Percentiles rank a stretch among this genome's conserved stretches.
These are phyloP conservation scores for Trapa bicornis DNA, from an alignment of 345 rosid species.

Conservation along the genomic window DNA sequence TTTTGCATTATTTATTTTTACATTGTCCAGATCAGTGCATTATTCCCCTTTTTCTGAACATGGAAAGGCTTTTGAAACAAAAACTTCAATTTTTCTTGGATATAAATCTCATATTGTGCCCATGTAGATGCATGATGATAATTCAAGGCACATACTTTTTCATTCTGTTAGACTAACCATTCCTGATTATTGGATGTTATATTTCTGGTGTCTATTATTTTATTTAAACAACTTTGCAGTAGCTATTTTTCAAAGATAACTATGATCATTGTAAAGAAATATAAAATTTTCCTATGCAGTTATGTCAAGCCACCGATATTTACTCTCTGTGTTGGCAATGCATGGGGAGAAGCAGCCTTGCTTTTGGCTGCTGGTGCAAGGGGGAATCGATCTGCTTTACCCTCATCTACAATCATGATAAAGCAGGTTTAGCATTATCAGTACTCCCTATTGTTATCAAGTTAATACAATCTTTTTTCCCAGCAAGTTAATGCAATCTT, in stretches of 20 bases:
- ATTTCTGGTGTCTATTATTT: neutral
- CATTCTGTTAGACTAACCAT: neutral
- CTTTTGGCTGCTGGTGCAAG: conserved; percentile 59
- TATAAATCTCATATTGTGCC: neutral
- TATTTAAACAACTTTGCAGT: neutral
- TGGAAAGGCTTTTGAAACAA: neutral
- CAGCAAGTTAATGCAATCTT: neutral
- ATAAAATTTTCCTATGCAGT: conserved; percentile 24
- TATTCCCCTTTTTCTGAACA: neutral
- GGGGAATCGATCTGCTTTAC: conserved; percentile 59
- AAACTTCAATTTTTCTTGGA: neutral
- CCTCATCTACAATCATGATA: conserved; percentile 62
- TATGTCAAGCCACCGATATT: conserved; percentile 76
- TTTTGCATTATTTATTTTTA: neutral
- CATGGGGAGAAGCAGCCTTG: conserved; percentile 98
- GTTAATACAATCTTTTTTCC: neutral
- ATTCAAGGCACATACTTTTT: neutral
- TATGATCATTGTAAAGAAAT: neutral
- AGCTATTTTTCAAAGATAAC: neutral
- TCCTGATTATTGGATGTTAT: neutral
- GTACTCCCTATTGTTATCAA: conserved; percentile 8
- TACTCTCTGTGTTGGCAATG: conserved; percentile 92
- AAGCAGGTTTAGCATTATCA: conserved; percentile 33
- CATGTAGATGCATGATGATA: neutral
- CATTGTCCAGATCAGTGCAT: neutral